Base-by-base conservation (phyloP, 2,329 filamentous ascomycete species). In the Neonectria hederae region DNA sequence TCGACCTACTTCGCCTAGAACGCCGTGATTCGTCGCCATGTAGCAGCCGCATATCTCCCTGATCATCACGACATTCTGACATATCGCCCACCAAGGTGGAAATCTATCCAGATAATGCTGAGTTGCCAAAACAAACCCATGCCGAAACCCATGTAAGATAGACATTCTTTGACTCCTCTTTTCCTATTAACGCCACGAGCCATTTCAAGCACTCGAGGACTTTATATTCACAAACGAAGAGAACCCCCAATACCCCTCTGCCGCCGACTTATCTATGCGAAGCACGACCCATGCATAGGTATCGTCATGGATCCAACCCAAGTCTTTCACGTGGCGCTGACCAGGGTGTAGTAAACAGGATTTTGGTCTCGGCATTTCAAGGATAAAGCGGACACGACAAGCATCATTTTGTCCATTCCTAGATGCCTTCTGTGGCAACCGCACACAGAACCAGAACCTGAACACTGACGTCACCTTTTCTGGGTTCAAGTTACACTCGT, bases 311-410 rank as follows among this genome's bases (percentile, higher is more conserved):
- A 58, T 54, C 19, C 19, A 17, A 28, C 26, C 32, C 10, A 26
- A 28, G 19, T 10, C 45, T 38, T 59, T 54, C 38, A 51, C 42
- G 61, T 59, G 49, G 38, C 49, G 48, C 40, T 21, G 42, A 53
- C 54, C 24, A 43, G 49, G 55, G 32, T 54, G 24, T 8, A 9
- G 38, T 13, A 11, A 42, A 19, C 46, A 53, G 49, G 54, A 24
- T 62, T 55, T 54, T 22, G 49, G 48, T 22, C 43, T 53, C 5
- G 22, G 11, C n/a, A 57, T 22, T 24, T 26, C 52, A 54, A 43
- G n/a, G 49, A 53, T 49, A 26, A 54, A 26, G 32, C 43, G 26
- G 51, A 42, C 45, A 17, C 4, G 5, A 10, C 48, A 51, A 22
- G 26, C 48, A 51, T 51, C 48, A n/a, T 10, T 14, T 22, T 32